Conservation (phyloP, 306 rosid genomes). For the Betula pendula region DNA sequence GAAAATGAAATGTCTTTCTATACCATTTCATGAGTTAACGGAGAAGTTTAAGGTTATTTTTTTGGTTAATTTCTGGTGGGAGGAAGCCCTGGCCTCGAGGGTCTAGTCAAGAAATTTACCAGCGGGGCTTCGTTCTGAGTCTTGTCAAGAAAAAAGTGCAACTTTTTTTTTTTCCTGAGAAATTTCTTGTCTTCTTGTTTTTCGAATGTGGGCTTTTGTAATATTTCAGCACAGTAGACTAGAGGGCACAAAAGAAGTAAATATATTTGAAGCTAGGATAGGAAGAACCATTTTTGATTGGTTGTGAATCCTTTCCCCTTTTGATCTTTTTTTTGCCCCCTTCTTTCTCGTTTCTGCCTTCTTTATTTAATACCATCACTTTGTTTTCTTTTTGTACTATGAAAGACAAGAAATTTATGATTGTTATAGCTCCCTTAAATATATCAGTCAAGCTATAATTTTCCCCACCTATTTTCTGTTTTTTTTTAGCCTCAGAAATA, state of each 20-base stretch:
- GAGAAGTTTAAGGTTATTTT: no score
- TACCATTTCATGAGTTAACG: background rate
- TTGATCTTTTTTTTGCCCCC: conserved; percentile 17
- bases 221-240: conserved; percentile 28
- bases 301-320: conserved; percentile 32
- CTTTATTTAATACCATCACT: conserved; percentile 22
- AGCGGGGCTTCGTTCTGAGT: conserved; percentile 46
- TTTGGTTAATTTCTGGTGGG: no score
- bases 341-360: conserved; percentile 19
- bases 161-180: background rate
- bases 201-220: conserved; percentile 30
- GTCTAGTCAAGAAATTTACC: conserved; percentile 63
- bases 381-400: conserved; percentile 5
- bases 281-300: conserved; percentile 32
- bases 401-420: conserved; percentile 21
- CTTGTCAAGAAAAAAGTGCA: conserved; percentile 48
- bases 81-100: no score
- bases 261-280: conserved; percentile 19
- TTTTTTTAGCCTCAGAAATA: no score
- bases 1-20: conserved; percentile 13
- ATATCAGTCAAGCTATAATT: conserved; percentile 26
- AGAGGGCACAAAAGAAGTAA: conserved; percentile 40
- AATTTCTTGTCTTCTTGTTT: conserved; percentile 36
- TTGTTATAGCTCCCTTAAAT: conserved; percentile 20
- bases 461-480: background rate